Evolutionary conservation across 2,329 filamentous ascomycete species (phyloP).

Genomic region (Ophiostoma piceae): DNA sequence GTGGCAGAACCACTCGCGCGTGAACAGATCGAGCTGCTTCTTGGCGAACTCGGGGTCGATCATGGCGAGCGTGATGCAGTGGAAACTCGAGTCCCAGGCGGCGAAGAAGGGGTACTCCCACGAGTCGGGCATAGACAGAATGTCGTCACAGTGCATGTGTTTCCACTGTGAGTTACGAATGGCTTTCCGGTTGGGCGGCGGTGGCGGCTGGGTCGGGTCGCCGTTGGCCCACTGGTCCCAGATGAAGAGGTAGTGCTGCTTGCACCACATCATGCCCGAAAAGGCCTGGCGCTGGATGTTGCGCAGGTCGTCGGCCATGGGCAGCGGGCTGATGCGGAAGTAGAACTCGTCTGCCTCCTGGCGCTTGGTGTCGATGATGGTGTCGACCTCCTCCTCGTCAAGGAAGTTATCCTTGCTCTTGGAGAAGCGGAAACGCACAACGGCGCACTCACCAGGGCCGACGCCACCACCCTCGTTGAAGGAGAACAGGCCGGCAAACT

Average conservation of each 20-base stretch:
- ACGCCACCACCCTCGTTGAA: constrained; percentile 90
- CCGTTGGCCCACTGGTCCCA: constrained; percentile 98
- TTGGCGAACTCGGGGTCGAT: constrained; percentile 97
- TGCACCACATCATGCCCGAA: constrained; percentile 97
- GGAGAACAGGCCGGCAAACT: constrained; percentile 83
- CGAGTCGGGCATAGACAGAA: constrained; percentile 94
- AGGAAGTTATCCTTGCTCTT: constrained; percentile 70
- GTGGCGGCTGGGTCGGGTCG: constrained; percentile 81
- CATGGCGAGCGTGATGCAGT: constrained; percentile 94
- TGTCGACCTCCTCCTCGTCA: constrained; percentile 88
- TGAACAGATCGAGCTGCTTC: constrained; percentile 94
- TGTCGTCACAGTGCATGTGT: constrained; percentile 90
- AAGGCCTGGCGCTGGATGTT: constrained; percentile 95
- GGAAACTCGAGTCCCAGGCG: constrained; percentile 95
- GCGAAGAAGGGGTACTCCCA: constrained; percentile 99
- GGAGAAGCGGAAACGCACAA: constrained; percentile 86
- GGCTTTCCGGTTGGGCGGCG: constrained; percentile 70
- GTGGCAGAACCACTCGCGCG: constrained; percentile 97
- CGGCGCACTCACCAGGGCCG: constrained; percentile 83
- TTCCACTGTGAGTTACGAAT: constrained; percentile 89
- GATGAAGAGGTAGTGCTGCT: constrained; percentile 93
- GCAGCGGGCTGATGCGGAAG: constrained; percentile 83
- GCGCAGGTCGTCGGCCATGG: constrained; percentile 86
- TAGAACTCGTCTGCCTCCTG: constrained; percentile 97
- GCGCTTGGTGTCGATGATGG: constrained; percentile 77